A percentile compares a stretch with the other conserved stretches of the same genome.
phyloP scores from a whole-genome alignment of 208 protist genomes.

The Leishmania turanica region DNA sequence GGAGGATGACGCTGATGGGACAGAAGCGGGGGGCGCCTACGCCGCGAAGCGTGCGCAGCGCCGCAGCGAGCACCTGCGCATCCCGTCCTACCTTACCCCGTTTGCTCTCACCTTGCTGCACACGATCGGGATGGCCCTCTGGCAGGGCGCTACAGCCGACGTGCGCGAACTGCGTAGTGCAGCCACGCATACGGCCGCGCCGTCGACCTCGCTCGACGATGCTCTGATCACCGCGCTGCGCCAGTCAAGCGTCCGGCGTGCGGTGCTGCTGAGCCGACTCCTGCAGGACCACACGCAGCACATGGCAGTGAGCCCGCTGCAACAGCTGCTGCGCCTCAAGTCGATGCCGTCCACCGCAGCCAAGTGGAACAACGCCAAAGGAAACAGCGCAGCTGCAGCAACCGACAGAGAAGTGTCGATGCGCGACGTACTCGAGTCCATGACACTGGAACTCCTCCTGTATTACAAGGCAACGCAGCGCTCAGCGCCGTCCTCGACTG shows the following conservation, averaged over 20 bases:
- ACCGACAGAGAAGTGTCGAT: background rate
- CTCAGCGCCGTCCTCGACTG: background rate
- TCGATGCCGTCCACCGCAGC: background rate
- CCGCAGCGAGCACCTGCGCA: background rate
- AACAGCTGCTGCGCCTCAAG: constrained; percentile 59
- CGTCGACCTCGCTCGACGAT: background rate
- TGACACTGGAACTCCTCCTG: constrained; percentile 23
- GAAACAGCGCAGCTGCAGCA: background rate
- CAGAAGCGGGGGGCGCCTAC: background rate
- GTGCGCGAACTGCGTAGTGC: constrained; percentile 15
- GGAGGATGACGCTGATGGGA: constrained; percentile 19
- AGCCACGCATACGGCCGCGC: background rate
- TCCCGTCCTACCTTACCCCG: constrained; percentile 56
- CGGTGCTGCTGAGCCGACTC: constrained; percentile 66
- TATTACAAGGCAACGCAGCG: constrained; percentile 14
- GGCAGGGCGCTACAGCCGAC: constrained; percentile 25
- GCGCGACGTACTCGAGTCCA: constrained; percentile 24
- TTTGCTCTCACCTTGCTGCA: constrained; percentile 67
- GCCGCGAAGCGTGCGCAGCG: background rate
- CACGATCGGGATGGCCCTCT: constrained; percentile 37
- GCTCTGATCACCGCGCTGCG: constrained; percentile 16
- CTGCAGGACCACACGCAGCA: constrained; percentile 65
- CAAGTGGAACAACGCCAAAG: background rate
- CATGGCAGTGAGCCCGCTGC: constrained; percentile 53
- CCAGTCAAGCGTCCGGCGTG: constrained; percentile 35